Percentiles rank a stretch among this genome's conserved stretches.
Conservation (phyloP, 208 protist species). For the Crithidia acanthocephali region DNA sequence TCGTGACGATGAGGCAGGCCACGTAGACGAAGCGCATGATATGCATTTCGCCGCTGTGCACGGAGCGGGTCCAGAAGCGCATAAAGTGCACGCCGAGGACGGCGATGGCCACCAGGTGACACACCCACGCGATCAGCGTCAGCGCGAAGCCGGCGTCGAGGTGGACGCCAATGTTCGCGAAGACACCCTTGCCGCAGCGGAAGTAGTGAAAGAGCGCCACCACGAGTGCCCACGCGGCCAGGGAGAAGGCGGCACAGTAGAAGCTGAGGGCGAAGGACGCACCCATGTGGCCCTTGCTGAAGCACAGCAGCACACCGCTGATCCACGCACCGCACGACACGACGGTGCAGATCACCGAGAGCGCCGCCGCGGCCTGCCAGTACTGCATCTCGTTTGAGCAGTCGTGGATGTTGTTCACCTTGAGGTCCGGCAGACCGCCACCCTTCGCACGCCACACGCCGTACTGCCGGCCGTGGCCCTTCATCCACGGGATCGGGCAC, state of each 20-base stretch:
- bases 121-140: conserved; percentile 43
- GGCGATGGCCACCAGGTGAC: conserved; percentile 28
- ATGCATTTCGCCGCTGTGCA: conserved; percentile 39
- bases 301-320: conserved; percentile 34
- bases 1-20: conserved; percentile 28
- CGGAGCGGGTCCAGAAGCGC: conserved; percentile 41
- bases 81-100: conserved; percentile 46
- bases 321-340: conserved; percentile 33
- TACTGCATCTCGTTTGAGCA: conserved; percentile 61
- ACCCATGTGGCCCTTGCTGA: conserved; percentile 49
- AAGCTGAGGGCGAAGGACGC: conserved; percentile 45
- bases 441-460: conserved; percentile 50
- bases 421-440: conserved; percentile 34
- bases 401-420: conserved; percentile 40
- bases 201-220: conserved; percentile 46
- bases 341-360: conserved; percentile 46
- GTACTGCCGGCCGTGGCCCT: conserved; percentile 36
- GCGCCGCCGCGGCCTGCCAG: conserved; percentile 47
- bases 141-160: conserved; percentile 56
- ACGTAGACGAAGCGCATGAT: conserved; percentile 48
- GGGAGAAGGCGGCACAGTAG: conserved; percentile 42
- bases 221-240: conserved; percentile 46
- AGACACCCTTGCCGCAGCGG: conserved; percentile 44
- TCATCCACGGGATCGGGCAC: conserved; percentile 54
- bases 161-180: conserved; percentile 38